Evolutionary conservation across 768 basidiomycete species (phyloP), one percentile per base, ranked within the genome.

Genomic region (Panaeolus papilionaceus): DNA sequence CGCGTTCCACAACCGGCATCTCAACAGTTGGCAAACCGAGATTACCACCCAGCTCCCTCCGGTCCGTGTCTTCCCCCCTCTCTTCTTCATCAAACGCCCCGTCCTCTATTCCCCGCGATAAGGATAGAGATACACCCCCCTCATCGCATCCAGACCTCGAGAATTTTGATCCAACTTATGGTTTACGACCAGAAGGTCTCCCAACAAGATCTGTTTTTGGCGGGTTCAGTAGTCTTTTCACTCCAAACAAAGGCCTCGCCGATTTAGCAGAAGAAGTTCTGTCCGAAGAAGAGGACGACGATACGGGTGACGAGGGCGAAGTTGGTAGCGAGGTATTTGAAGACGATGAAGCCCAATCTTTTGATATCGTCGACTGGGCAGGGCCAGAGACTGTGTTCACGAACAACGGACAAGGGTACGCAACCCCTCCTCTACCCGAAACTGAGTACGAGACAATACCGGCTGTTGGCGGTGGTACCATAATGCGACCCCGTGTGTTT

Each of bases 111-210:
- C 58, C 65, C 63, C 70, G 67, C 47, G 66, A 62, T 18, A 51
- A 66, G 54, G 54, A 58, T 12, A 58, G 54, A 63, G 65, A 68
- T 33, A 45, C 71, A 44, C 69, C 77, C 4, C 71, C 76, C 23
- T 75, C 77, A 0, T 73, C 74, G 9, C 77, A 77, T 66, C 74
- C 73, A 38, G 81, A 82, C 62, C 72, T 95, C 38, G 96, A 98
- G 79, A 90, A 93, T 68, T 98, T 93, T 77, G 97, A 99, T 73
- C 97, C 96, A 0, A 98, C 97, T 0, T 98, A 99, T 74, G 97
- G 97, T 16, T 82, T 99, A 12, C 91, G 97, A 28, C 95, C 95
- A 0, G 96, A 98, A 74, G 93, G 94, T 1, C 82, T 97, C 1
- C 96, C 96, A 0, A 85, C 86, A 1, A 96, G 95, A 79, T 91